Conservation (phyloP, 768 basidiomycete species). For the Amyloporia xantha region DNA sequence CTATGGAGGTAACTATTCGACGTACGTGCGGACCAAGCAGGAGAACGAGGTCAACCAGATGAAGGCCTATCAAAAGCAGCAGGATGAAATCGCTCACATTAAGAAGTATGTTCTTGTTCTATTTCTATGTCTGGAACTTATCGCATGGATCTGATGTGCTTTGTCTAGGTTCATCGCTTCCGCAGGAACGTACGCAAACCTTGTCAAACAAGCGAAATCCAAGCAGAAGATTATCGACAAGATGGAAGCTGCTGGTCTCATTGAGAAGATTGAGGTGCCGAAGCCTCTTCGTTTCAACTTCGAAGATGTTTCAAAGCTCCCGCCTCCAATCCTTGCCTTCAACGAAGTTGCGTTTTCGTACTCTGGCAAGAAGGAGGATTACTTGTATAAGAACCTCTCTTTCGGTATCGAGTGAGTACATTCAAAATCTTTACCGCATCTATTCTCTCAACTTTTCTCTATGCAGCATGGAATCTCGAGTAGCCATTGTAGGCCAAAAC, state of each 20-base stretch:
- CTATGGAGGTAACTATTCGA: slow-evolving; percentile 94
- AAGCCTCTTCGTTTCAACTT: slow-evolving; percentile 88
- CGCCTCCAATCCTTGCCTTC: slow-evolving; percentile 97
- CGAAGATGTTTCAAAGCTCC: slow-evolving; percentile 88
- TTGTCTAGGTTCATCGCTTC: slow-evolving; percentile 86
- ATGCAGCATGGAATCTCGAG: slow-evolving; percentile 90
- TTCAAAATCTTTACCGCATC: not conserved
- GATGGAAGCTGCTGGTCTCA: slow-evolving; percentile 98
- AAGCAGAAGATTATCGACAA: slow-evolving; percentile 99
- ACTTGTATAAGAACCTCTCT: slow-evolving; percentile 81
- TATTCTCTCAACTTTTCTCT: not conserved
- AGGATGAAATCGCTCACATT: slow-evolving; percentile 97
- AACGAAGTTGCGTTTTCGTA: slow-evolving; percentile 93
- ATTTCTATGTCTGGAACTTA: not conserved
- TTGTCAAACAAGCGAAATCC: slow-evolving; percentile 97
- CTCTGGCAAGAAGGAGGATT: slow-evolving; percentile 82
- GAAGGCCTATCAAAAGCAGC: slow-evolving; percentile 98
- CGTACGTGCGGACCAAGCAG: slow-evolving; percentile 91
- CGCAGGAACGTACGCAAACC: slow-evolving; percentile 99
- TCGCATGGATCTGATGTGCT: no score
- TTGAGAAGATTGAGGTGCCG: slow-evolving; percentile 81
- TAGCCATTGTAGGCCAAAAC: slow-evolving; percentile 95
- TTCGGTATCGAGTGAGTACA: slow-evolving; percentile 90
- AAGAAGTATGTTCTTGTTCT: slow-evolving; percentile 64
- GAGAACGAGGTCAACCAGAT: slow-evolving; percentile 99